phyloP scores from a whole-genome alignment of 2,329 filamentous ascomycete species.

The Verticillium tricorpus region DNA sequence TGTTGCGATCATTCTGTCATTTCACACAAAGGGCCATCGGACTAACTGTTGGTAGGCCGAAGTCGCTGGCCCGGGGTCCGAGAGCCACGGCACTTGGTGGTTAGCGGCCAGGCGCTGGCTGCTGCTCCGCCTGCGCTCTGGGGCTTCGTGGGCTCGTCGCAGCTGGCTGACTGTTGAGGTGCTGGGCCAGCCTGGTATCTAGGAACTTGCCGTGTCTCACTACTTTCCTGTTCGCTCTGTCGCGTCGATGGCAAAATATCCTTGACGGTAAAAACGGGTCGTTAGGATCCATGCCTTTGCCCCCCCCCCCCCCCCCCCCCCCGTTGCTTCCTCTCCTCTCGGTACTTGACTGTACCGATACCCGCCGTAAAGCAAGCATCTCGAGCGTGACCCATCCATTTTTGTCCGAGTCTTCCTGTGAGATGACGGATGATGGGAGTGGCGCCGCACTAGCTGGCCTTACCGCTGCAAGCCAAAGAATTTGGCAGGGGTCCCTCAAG shows the following conservation, averaged over 20 bases:
- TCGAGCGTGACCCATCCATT: not conserved
- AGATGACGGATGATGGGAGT: conserved; percentile 15
- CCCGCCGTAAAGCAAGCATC: conserved; percentile 1
- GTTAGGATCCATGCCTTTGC: not conserved
- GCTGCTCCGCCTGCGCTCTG: too few relatives aligned
- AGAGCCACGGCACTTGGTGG: not conserved
- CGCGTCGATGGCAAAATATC: not conserved
- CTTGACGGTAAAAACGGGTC: not conserved
- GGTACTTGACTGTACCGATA: conserved; percentile 13
- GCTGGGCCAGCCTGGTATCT: not conserved
- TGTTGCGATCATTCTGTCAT: not conserved
- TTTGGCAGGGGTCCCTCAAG: not conserved
- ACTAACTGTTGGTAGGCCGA: not conserved
- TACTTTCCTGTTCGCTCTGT: not conserved
- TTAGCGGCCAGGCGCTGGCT: too few relatives aligned
- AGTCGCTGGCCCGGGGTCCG: not conserved
- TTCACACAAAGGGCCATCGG: not conserved
- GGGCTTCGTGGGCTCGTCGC: too few relatives aligned
- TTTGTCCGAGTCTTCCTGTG: conserved; percentile 4
- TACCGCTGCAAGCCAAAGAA: conserved; percentile 11
- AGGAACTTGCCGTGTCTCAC: not conserved
- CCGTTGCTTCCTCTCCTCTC: not conserved
- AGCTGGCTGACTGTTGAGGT: too few relatives aligned
- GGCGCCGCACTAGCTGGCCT: conserved; percentile 10
- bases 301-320: not conserved